phyloP scores from a whole-genome alignment of 2,329 filamentous ascomycete genomes.

The Clonostachys byssicola region DNA sequence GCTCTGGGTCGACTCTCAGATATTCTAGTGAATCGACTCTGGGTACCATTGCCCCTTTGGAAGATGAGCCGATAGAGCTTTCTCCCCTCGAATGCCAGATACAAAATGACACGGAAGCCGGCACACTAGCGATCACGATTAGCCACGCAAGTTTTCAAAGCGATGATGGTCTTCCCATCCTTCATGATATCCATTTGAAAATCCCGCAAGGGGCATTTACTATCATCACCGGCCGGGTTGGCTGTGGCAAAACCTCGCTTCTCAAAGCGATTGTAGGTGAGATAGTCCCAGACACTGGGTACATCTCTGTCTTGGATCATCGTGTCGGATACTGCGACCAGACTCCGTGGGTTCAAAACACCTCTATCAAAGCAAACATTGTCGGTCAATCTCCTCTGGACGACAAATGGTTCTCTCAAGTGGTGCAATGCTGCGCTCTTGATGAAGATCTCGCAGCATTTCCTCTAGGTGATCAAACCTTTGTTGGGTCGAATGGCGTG shows the following conservation, averaged over 20 bases:
- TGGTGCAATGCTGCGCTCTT: slow-evolving; percentile 26
- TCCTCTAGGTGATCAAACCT: slow-evolving; percentile 12
- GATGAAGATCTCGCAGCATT: slow-evolving; percentile 16
- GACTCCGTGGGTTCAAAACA: slow-evolving; percentile 35
- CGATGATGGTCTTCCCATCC: slow-evolving; percentile 7
- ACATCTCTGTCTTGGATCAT: slow-evolving; percentile 11
- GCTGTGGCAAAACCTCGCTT: slow-evolving; percentile 34
- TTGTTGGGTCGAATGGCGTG: slow-evolving; percentile 21
- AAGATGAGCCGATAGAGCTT: background rate
- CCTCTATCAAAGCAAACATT: slow-evolving; percentile 29
- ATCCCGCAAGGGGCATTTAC: slow-evolving; percentile 3
- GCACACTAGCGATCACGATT: slow-evolving; percentile 1
- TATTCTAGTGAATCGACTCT: background rate
- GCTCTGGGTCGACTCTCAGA: no score
- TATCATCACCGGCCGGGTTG: slow-evolving; percentile 8
- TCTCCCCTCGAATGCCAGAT: background rate
- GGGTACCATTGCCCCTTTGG: no score
- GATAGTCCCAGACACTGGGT: slow-evolving; percentile 14
- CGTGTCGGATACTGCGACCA: slow-evolving; percentile 36
- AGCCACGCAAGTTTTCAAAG: slow-evolving; percentile 8
- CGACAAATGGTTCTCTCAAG: slow-evolving; percentile 18
- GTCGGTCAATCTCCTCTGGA: slow-evolving; percentile 18
- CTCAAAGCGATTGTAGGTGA: slow-evolving; percentile 32
- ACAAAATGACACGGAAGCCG: background rate
- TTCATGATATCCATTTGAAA: slow-evolving; percentile 15